These are phyloP conservation scores for Nicotiana paniculata DNA, from an alignment of 257 asterid species.

Conservation along the genomic window DNA sequence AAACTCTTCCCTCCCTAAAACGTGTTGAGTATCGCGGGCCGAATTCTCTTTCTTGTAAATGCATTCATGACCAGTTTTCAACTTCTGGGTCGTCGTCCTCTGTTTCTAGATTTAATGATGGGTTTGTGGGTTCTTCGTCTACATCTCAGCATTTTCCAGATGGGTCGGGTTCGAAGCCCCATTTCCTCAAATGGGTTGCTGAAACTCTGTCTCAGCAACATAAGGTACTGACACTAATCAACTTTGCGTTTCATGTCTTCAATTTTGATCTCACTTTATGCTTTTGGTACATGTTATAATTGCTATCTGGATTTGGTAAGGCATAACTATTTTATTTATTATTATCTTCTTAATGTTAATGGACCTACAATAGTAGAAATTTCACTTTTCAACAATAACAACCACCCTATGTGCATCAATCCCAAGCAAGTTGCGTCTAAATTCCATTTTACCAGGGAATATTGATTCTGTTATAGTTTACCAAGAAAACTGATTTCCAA, in stretches of 20 bases:
- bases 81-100: constrained; percentile 6
- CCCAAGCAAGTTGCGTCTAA: background rate
- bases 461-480: background rate
- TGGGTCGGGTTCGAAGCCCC: constrained; percentile 32
- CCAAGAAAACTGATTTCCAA: background rate
- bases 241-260: background rate
- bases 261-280: background rate
- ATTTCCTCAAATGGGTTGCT: constrained; percentile 23
- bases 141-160: constrained; percentile 22
- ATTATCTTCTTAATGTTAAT: background rate
- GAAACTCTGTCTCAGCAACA: constrained; percentile 23
- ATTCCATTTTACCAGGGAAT: background rate
- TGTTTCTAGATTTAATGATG: background rate
- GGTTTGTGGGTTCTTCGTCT: constrained; percentile 15
- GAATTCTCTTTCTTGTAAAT: constrained; percentile 29
- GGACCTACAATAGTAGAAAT: background rate
- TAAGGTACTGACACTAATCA: constrained; percentile 32
- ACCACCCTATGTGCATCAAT: background rate
- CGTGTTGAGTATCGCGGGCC: constrained; percentile 21
- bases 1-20: constrained; percentile 4
- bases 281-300: background rate
- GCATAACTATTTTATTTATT: background rate
- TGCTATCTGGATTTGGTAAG: background rate
- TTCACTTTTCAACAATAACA: background rate
- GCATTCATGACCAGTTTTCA: constrained; percentile 15